Conservation (phyloP, 805 yeast species). For the Wickerhamiella musiphila region DNA sequence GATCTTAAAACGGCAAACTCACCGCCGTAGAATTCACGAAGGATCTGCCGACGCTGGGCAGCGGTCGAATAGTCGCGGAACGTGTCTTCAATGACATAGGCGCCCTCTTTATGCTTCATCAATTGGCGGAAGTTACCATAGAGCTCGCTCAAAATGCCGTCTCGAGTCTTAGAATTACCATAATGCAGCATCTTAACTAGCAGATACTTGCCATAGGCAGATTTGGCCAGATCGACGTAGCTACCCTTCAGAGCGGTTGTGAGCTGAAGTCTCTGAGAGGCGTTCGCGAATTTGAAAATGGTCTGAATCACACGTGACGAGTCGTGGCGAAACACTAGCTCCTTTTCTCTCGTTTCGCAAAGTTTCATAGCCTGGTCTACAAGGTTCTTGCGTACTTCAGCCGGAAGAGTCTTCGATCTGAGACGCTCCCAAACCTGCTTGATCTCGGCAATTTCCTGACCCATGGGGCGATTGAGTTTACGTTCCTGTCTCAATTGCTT, state of each 20-base stretch:
- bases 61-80: slow-evolving; percentile 69
- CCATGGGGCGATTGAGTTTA: slow-evolving; percentile 75
- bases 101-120: slow-evolving; percentile 96
- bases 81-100: slow-evolving; percentile 89
- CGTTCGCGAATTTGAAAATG: slow-evolving; percentile 66
- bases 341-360: slow-evolving; percentile 58
- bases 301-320: slow-evolving; percentile 94
- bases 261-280: slow-evolving; percentile 58
- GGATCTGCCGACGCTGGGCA: slow-evolving; percentile 76
- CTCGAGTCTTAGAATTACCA: slow-evolving; percentile 71
- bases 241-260: slow-evolving; percentile 54
- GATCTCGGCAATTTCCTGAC: slow-evolving; percentile 66
- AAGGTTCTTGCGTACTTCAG: slow-evolving; percentile 55
- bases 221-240: slow-evolving; percentile 69
- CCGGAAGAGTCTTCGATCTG: slow-evolving; percentile 65
- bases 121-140: slow-evolving; percentile 82
- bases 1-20: slow-evolving; percentile 84
- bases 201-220: slow-evolving; percentile 85
- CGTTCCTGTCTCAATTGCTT: slow-evolving; percentile 62
- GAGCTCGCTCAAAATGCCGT: slow-evolving; percentile 58
- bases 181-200: slow-evolving; percentile 79
- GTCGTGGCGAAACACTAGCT: slow-evolving; percentile 86
- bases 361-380: slow-evolving; percentile 75
- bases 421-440: slow-evolving; percentile 82
- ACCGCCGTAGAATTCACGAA: slow-evolving; percentile 93